phyloP scores from a whole-genome alignment of 306 rosid genomes.

The Lithocarpus polystachyus region DNA sequence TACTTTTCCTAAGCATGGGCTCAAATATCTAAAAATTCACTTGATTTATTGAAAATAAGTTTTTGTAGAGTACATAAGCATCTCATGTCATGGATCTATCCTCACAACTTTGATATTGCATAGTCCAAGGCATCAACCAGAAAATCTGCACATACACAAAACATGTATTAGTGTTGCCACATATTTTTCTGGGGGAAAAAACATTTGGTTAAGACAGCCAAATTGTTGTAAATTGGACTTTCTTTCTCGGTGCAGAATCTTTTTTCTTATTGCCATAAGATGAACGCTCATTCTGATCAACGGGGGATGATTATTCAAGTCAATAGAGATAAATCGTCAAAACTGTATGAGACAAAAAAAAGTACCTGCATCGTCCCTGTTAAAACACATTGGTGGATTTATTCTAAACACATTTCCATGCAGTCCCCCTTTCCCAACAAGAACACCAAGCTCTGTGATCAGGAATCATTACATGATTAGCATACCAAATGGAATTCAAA shows the following conservation, averaged over 20 bases:
- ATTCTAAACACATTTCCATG: conserved; percentile 88
- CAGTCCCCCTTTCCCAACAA: conserved; percentile 85
- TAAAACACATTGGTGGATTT: conserved; percentile 93
- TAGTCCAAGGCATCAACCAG: conserved; percentile 88
- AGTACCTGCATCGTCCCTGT: conserved; percentile 83
- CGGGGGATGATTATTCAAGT: not conserved
- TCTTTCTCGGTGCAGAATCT: not conserved
- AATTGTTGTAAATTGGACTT: not conserved
- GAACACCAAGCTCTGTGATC: conserved; percentile 71
- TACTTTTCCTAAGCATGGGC: not conserved
- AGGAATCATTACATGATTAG: conserved; percentile 28
- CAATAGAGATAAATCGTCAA: not conserved
- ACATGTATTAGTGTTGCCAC: not conserved
- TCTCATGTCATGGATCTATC: not conserved
- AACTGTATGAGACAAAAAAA: not conserved
- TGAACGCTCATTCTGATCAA: not conserved
- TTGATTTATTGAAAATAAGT: not conserved
- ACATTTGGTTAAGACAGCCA: not conserved
- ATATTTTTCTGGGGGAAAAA: not conserved
- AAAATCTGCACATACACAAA: conserved; percentile 60
- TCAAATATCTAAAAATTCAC: conserved; percentile 1
- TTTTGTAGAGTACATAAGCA: conserved; percentile 5
- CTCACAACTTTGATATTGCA: conserved; percentile 64
- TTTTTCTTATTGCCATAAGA: not conserved
- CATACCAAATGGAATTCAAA: not conserved